A percentile compares a stretch with the other conserved stretches of the same genome.
Conservation (phyloP, 1,139 yeast genomes). For the Protomyces pachydermus region DNA sequence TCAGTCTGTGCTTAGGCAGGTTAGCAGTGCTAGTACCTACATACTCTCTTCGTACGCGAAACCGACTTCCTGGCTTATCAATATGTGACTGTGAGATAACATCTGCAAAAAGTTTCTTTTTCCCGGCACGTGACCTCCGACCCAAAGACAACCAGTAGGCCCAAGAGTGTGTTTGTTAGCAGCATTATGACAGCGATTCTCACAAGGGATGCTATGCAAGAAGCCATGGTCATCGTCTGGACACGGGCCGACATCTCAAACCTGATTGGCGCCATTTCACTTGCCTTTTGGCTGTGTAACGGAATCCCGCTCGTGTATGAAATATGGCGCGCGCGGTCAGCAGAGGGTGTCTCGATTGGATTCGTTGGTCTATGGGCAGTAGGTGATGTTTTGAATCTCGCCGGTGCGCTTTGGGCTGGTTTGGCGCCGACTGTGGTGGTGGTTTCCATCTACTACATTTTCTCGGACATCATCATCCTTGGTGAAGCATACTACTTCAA, state of each 20-base stretch:
- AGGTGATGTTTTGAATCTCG: conserved; percentile 65
- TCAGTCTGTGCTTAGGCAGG: no score
- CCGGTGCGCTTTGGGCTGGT: conserved; percentile 68
- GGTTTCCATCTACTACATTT: conserved; percentile 82
- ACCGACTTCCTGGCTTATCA: not conserved
- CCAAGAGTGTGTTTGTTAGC: no score
- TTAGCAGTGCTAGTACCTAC: no score
- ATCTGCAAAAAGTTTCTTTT: not conserved
- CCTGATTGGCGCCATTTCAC: conserved; percentile 21
- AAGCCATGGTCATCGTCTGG: not conserved
- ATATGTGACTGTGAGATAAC: not conserved
- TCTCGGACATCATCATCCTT: conserved; percentile 71
- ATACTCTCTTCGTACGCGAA: no score
- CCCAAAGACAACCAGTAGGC: no score
- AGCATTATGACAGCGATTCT: no score
- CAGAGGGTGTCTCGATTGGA: conserved; percentile 71
- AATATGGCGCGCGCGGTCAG: conserved; percentile 35
- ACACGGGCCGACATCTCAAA: conserved; percentile 8
- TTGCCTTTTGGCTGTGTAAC: conserved; percentile 26
- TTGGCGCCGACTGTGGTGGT: conserved; percentile 65
- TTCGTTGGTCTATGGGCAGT: conserved; percentile 67
- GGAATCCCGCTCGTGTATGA: conserved; percentile 24
- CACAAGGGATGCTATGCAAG: no score
- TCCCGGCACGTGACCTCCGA: not conserved
- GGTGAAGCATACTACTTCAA: conserved; percentile 53